phyloP scores from a whole-genome alignment of 805 yeast genomes.

The Wickerhamiella galacta region DNA sequence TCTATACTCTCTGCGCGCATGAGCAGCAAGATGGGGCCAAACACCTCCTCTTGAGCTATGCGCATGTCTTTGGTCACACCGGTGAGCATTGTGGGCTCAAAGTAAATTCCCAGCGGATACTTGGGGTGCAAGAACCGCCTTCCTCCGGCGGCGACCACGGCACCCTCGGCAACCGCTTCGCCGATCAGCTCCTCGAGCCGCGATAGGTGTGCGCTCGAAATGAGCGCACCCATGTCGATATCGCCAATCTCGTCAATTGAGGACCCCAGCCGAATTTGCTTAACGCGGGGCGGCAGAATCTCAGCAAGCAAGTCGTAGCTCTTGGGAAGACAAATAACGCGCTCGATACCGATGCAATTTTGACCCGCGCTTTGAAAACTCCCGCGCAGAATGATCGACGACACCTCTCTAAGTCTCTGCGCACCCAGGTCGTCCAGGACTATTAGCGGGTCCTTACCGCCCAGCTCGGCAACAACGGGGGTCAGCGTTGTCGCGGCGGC shows the following conservation, averaged over 20 bases:
- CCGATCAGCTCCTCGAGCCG: conserved; percentile 47
- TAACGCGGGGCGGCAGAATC: conserved; percentile 41
- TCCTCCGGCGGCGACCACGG: conserved; percentile 68
- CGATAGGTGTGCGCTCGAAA: conserved; percentile 58
- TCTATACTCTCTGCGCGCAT: conserved; percentile 52
- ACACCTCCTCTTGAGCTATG: conserved; percentile 79
- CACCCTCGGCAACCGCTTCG: conserved; percentile 72
- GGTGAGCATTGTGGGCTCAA: conserved; percentile 72
- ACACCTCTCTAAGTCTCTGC: conserved; percentile 23
- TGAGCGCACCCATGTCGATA: conserved; percentile 93
- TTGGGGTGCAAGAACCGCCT: conserved; percentile 67
- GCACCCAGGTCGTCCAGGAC: conserved; percentile 44
- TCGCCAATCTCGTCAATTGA: conserved; percentile 82
- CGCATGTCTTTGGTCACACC: conserved; percentile 66
- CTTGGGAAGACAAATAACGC: conserved; percentile 66
- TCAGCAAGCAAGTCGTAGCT: conserved; percentile 48
- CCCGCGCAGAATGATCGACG: conserved; percentile 83
- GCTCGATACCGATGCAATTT: conserved; percentile 93
- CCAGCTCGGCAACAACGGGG: conserved; percentile 89
- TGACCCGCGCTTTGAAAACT: conserved; percentile 96
- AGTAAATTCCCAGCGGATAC: conserved; percentile 90
- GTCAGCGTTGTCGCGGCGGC: conserved; percentile 79
- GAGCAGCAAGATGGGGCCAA: conserved; percentile 79
- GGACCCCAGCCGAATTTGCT: conserved; percentile 60
- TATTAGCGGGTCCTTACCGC: conserved; percentile 88